Evolutionary conservation across 192 early-diverging fungal genomes (phyloP).

Genomic region (Backusella circina): DNA sequence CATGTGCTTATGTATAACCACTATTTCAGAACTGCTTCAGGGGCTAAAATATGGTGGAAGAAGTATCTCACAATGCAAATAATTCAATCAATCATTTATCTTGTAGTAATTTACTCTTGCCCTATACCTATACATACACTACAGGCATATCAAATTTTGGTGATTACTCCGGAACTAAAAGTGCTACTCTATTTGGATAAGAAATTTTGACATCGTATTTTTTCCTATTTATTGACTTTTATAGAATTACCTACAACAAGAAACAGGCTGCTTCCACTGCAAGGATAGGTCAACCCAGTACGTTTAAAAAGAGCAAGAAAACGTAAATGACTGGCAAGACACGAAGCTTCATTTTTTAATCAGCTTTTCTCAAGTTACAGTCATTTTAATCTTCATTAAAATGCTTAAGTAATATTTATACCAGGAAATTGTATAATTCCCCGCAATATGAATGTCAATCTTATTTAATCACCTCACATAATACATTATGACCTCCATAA

Average conservation of each 20-base stretch:
- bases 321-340: not conserved
- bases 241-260: constrained; percentile 66
- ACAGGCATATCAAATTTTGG: constrained; percentile 52
- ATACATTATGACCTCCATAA: no score
- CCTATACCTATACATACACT: constrained; percentile 60
- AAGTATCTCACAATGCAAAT: constrained; percentile 89
- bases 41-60: constrained; percentile 87
- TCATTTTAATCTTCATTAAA: not conserved
- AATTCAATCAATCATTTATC: constrained; percentile 81
- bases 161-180: constrained; percentile 67
- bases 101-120: constrained; percentile 78
- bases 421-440: not conserved
- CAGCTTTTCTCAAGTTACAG: not conserved
- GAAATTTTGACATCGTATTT: constrained; percentile 73
- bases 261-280: constrained; percentile 37
- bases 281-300: not conserved
- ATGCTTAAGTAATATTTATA: not conserved
- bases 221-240: constrained; percentile 84
- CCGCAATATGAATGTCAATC: not conserved
- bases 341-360: not conserved
- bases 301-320: not conserved
- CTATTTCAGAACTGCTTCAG: constrained; percentile 70
- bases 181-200: constrained; percentile 74
- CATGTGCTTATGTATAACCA: constrained; percentile 91
- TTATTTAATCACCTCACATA: not conserved